phyloP scores from a whole-genome alignment of 495 filamentous ascomycete species.

The Neurospora sublineolata region DNA sequence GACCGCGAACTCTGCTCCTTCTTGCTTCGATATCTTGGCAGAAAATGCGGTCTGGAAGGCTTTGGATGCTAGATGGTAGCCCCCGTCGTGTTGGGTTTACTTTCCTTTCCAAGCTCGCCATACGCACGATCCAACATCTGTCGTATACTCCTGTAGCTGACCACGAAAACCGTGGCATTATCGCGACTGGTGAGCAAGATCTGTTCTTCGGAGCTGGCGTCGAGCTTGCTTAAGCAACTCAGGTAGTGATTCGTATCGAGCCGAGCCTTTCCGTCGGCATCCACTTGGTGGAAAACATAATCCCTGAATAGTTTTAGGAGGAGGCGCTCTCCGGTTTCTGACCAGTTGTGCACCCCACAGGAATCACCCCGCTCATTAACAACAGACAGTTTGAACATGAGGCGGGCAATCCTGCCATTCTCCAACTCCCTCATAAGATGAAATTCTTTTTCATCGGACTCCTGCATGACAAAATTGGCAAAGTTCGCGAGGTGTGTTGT shows the following conservation, averaged over 20 bases:
- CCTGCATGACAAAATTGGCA: slow-evolving; percentile 63
- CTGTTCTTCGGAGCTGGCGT: slow-evolving; percentile 80
- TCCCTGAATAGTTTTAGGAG: slow-evolving; percentile 88
- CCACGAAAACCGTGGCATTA: slow-evolving; percentile 73
- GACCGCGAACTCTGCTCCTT: no score
- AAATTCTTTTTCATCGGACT: slow-evolving; percentile 48
- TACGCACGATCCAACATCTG: slow-evolving; percentile 68
- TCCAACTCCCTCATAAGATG: slow-evolving; percentile 74
- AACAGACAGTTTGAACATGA: slow-evolving; percentile 71
- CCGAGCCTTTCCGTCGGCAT: slow-evolving; percentile 66
- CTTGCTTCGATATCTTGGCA: slow-evolving; percentile 8
- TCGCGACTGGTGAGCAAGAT: slow-evolving; percentile 77
- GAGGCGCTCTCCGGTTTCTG: slow-evolving; percentile 83
- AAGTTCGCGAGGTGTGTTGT: slow-evolving; percentile 56
- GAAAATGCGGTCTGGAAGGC: slow-evolving; percentile 33
- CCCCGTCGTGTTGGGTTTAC: slow-evolving; percentile 19
- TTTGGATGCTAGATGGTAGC: background rate
- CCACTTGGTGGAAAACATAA: slow-evolving; percentile 92
- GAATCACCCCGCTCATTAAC: slow-evolving; percentile 85
- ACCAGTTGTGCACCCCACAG: slow-evolving; percentile 63
- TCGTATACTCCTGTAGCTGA: slow-evolving; percentile 81
- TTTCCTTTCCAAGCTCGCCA: slow-evolving; percentile 57
- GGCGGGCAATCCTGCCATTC: slow-evolving; percentile 74
- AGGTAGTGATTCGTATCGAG: slow-evolving; percentile 79
- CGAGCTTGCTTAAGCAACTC: slow-evolving; percentile 75